Base-by-base conservation (phyloP, 768 basidiomycete species). In the Omphalotus guepiniiformis region DNA sequence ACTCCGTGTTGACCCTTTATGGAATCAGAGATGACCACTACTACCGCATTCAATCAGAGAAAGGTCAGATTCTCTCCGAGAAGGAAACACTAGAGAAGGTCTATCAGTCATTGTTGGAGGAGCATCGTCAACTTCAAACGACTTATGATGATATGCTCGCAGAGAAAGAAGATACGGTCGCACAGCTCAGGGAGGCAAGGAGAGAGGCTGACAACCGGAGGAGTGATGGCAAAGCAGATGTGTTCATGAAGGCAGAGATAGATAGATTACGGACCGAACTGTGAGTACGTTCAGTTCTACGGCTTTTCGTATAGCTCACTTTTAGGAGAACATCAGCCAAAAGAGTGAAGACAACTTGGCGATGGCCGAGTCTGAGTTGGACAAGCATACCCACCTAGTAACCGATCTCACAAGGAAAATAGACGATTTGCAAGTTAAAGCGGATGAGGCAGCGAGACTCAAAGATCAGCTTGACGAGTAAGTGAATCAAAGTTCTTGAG, bases 401-500 rank as follows among this genome's bases (percentile, higher is more conserved):
- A 73, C 79, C 1, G 93, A 92, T 19, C 68, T 95, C 53, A 88
- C 82, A 3, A 78, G 78, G 55, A 88, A 82, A 60, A 78, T 87
- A 18, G 90, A 92, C 39, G 92, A 97, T 28, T 71, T 96, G 18
- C 86, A 89, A 62, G 66, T 60, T 4, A 74, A 79, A 58, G 93
- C 92, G 0, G 86, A 88, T 53, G 82, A 93, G 54, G 85, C 85
- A 2, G 78, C 70, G 3, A 80, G 78, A 53, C 73, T 98, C 48
- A 94, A 93, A 61, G 96, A 98, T 60, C 84, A 94, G 66, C 75
- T 97, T 3, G 96, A 99, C 60, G 96, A 97, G 92, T 94, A 63
- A 54, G 83, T 68, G 9, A 9, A 21, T 38, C 15, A 25, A 38
- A 6, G 9, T 12, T 15, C 27, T 39, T 50, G 44, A 39, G 39